Evolutionary conservation across 208 protist species (phyloP).

Genomic region (Leptomonas seymouri): DNA sequence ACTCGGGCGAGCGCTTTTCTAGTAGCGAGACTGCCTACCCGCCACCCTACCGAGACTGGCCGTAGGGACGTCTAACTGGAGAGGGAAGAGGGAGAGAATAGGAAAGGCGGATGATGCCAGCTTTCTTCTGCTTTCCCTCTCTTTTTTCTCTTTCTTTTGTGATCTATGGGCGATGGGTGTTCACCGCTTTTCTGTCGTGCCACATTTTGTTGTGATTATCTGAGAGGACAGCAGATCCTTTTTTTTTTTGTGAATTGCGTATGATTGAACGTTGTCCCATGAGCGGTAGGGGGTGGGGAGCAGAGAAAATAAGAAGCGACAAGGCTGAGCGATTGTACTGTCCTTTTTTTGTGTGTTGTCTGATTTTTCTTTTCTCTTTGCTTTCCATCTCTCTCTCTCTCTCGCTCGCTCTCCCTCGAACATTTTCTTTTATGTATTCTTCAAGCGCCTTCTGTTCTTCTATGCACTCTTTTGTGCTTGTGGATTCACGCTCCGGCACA

Average conservation of each 20-base stretch:
- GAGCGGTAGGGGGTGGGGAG: too few relatives aligned
- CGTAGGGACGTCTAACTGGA: constrained; percentile 21
- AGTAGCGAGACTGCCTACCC: constrained; percentile 48
- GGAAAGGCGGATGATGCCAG: too few relatives aligned
- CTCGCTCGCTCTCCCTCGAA: not conserved
- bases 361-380: constrained; percentile 7
- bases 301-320: not conserved
- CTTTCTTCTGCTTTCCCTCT: too few relatives aligned
- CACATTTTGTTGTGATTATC: too few relatives aligned
- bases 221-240: too few relatives aligned
- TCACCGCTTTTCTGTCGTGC: too few relatives aligned
- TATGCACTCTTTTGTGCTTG: too few relatives aligned
- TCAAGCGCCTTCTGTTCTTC: not conserved
- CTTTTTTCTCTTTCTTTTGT: too few relatives aligned
- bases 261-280: too few relatives aligned
- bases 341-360: not conserved
- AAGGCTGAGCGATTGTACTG: not conserved
- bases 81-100: not conserved
- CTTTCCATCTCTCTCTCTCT: not conserved
- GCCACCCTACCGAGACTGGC: constrained; percentile 70
- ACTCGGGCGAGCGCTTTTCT: constrained; percentile 47
- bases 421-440: not conserved
- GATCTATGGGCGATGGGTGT: too few relatives aligned
- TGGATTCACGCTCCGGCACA: not conserved
- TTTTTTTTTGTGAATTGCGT: too few relatives aligned